Evolutionary conservation across 148 eudicot genomes (phyloP), one percentile per base, ranked within the genome.

Genomic region (Selenicereus undatus): DNA sequence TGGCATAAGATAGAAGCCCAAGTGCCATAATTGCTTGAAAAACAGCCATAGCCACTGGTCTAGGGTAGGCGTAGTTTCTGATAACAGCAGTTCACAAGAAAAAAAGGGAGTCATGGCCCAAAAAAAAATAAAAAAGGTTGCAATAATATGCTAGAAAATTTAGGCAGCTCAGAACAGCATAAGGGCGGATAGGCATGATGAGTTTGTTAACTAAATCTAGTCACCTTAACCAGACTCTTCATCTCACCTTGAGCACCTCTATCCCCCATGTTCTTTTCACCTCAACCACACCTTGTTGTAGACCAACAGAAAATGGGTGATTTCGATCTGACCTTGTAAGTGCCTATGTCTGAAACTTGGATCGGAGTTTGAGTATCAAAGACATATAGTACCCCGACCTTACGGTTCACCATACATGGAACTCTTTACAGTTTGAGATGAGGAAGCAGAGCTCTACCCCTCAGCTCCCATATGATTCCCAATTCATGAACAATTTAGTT

Each of bases 11-110:
- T 79, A 90, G 82, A 26, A 91, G 94, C 66, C 89, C 90, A 3
- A 87, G 39, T 10, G 89, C 86, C 91, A 88, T 87, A 17, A 90
- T 81, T 58, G 83, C 86, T 82, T 91, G 92, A 76, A 87, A 86
- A 43, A 79, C 76, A 39, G 90, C 92, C 94, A 90, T 84, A 11
- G 91, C 86, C 72, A 87, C 89, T 21, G 90, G 91, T 52, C 92
- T 89, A 26, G 92, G 92, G 77, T 89, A 91, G 22, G 90, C 88
- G 64, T 88, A 87, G 0, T 87, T 87, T 76, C 92, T 89, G 85
- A 77, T 75, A 76, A 65, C 3, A 75, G 77, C 60, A 82, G 77
- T 72, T 32, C 54, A 11, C 24, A 17, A 8, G 0, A 21, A 58
- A 58, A 76, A 18, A 20, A 21, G 69, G 69, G 42, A 76, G 66